These are phyloP conservation scores for Ceratobasidium sp. DNA, from an alignment of 1,284 basidiomycete genomes.

Conservation along the genomic window DNA sequence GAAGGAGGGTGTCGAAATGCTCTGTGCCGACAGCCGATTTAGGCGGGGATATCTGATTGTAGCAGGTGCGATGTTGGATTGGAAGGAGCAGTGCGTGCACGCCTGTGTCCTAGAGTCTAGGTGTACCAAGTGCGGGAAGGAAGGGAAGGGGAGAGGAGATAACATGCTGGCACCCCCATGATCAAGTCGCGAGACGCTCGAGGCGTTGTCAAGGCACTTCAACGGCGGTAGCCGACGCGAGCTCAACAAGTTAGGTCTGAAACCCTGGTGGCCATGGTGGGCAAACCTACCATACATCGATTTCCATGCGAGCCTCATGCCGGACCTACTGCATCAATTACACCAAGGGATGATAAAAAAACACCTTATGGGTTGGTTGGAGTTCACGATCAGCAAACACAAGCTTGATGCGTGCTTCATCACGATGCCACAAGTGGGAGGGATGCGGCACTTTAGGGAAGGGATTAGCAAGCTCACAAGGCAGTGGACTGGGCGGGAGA, in stretches of 20 bases:
- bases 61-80: slow-evolving; percentile 45
- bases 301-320: slow-evolving; percentile 48
- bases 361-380: slow-evolving; percentile 46
- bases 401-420: slow-evolving; percentile 33
- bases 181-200: background rate
- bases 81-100: slow-evolving; percentile 45
- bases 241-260: background rate
- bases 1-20: slow-evolving; percentile 41
- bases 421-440: slow-evolving; percentile 14
- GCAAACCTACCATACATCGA: slow-evolving; percentile 46
- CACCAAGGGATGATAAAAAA: slow-evolving; percentile 51
- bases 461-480: slow-evolving; percentile 45
- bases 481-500: slow-evolving; percentile 50
- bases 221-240: background rate
- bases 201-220: background rate
- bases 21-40: slow-evolving; percentile 42
- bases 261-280: slow-evolving; percentile 48
- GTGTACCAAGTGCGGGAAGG: slow-evolving; percentile 21
- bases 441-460: slow-evolving; percentile 27
- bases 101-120: slow-evolving; percentile 27
- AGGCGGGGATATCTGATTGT: slow-evolving; percentile 39
- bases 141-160: slow-evolving; percentile 8
- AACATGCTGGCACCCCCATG: background rate
- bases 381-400: background rate
- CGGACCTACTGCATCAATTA: slow-evolving; percentile 51